Evolutionary conservation across 345 rosid species (phyloP), one percentile per base, ranked within the genome.

Genomic region (Ceriops tagal): DNA sequence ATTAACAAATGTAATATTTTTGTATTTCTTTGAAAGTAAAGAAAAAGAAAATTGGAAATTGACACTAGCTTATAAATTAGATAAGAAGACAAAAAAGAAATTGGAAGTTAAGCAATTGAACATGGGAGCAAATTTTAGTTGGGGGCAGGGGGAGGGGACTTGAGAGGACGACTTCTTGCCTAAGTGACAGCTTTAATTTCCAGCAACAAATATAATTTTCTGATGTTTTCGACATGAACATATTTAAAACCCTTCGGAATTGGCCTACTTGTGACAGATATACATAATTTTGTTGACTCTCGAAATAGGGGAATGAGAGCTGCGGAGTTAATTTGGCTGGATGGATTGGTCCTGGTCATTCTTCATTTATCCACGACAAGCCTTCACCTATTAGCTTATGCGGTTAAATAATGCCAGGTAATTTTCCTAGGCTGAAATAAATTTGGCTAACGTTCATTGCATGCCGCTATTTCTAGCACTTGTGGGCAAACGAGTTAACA

Each of bases 261-360:
- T 13, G 47, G 47, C 18, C 11, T 43, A 2, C 47, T 43, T 43
- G 47, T 43, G 47, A 13, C 18, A 10, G 0, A 3, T 3, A 43
- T 1, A 11, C 47, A 13, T 43, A 43, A 43, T 43, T 43, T 43
- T 43, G 47, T 43, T 37, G 47, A 11, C 15, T 24, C 16, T 3
- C 3, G 47, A 13, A 16, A 43, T 3, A 43, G 11, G 31, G 19
- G 8, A 31, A 63, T 64, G 62, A 47, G 5, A 56, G 27, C 8
- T 26, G 21, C 55, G 47, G 58, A 71, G 43, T 39, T 63, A 64
- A 71, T 64, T 64, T 28, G 6, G 30, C 27, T 52, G 15, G 65
- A 71, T 64, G 20, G 3, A 21, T 37, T 52, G 21, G 65, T 64
- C 67, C 55, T 62, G 55, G 0, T 53, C 67, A 52, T 62, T 53